These are phyloP conservation scores for Dalbergia cultrata DNA, from an alignment of 306 rosid genomes.

Conservation along the genomic window DNA sequence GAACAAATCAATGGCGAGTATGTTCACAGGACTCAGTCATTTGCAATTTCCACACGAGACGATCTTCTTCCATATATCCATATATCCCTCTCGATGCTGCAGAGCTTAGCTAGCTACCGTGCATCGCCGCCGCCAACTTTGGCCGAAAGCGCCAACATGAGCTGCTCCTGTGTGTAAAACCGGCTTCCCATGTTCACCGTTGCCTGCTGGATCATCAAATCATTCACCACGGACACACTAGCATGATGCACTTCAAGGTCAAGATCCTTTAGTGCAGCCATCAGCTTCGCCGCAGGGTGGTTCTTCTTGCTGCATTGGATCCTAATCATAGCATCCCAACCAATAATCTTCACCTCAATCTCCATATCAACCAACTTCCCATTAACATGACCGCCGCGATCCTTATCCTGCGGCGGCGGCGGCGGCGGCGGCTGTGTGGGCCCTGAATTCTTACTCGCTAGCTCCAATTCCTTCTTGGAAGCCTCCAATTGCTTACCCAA, in stretches of 20 bases:
- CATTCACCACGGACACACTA: slow-evolving; percentile 83
- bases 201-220: slow-evolving; percentile 90
- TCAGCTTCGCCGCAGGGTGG: slow-evolving; percentile 79
- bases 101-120: slow-evolving; percentile 22
- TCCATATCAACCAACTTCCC: slow-evolving; percentile 58
- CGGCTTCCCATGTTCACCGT: slow-evolving; percentile 82
- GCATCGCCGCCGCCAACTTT: slow-evolving; percentile 63
- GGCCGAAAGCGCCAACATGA: slow-evolving; percentile 61
- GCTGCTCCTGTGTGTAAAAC: slow-evolving; percentile 82
- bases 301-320: slow-evolving; percentile 78
- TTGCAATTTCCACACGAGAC: neutral
- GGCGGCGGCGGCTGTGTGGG: neutral
- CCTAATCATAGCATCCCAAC: slow-evolving; percentile 84
- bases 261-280: slow-evolving; percentile 75
- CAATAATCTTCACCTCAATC: slow-evolving; percentile 78
- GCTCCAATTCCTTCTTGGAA: slow-evolving; percentile 63
- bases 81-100: neutral
- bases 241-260: slow-evolving; percentile 82
- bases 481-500: slow-evolving; percentile 68
- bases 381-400: neutral
- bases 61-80: neutral
- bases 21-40: neutral
- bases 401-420: slow-evolving; percentile 45
- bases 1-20: neutral
- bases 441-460: slow-evolving; percentile 32